Base-by-base conservation (phyloP, 495 filamentous ascomycete species). In the Baudoinia panamericana region DNA sequence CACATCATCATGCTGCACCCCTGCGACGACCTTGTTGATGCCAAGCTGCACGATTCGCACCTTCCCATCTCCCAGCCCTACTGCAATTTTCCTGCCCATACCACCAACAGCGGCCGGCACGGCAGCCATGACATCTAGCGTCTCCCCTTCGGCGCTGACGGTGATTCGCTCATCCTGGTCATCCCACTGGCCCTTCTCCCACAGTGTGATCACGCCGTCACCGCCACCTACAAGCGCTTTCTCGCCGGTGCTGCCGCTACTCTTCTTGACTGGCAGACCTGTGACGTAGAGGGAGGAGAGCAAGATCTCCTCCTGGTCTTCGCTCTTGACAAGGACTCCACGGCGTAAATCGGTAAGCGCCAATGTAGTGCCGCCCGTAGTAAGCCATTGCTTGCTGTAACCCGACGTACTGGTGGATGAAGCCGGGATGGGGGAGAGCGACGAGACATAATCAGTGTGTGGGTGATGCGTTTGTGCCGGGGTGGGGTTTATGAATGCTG, bases 181-280 rank as follows among this genome's bases (percentile, higher is more conserved):
- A 51, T 93, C 86, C 87, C 90, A 96, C 1, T 76, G 70, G 1
- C 87, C 90, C 48, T 74, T 80, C 53, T 96, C 86, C 90, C 90
- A 97, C 2, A 95, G 65, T 8, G 87, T 92, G 46, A 95, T 51
- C 4, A 93, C 72, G 12, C 90, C 90, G 7, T 69, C 73, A 9
- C 76, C 74, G 11, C 78, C 81, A 22, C 90, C 90, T 1, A 93
- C 76, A 1, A 86, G 59, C 1, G 93, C 65, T 51, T 93, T 84
- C 50, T 80, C 71, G 2, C 80, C 82, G 18, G 76, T 75, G 41
- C 63, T 71, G 5, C 43, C 48, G 16, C 21, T 35, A 30, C 46
- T 51, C 38, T 78, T 75, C 15, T 72, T 66, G 26, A 73, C 71
- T 2, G 73, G 63, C 23, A 87, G 67, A 1, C 76, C 72, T 5